These are phyloP conservation scores for Babesia bigemina DNA, from an alignment of 169 alveolate genomes.

Conservation along the genomic window DNA sequence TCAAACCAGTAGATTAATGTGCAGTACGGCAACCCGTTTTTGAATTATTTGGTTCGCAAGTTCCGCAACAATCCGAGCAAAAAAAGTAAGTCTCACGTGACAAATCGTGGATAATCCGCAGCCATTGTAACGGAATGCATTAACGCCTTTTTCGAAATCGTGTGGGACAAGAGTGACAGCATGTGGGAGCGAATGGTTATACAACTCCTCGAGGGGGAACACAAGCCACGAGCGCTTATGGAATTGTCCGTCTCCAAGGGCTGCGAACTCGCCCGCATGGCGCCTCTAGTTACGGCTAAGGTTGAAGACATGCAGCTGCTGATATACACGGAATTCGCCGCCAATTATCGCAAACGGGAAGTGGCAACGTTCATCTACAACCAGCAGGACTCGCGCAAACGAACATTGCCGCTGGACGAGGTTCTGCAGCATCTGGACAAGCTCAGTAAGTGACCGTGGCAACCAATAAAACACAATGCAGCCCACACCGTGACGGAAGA, in stretches of 20 bases:
- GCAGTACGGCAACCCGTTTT: slow-evolving; percentile 59
- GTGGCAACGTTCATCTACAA: slow-evolving; percentile 30
- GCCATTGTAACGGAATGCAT: slow-evolving; percentile 37
- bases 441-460: slow-evolving; percentile 27
- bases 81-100: slow-evolving; percentile 20
- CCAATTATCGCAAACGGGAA: slow-evolving; percentile 30
- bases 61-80: slow-evolving; percentile 43
- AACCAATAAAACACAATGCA: background rate
- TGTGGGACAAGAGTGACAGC: slow-evolving; percentile 65
- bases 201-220: slow-evolving; percentile 32
- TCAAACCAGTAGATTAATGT: background rate
- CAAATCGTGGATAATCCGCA: background rate
- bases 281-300: slow-evolving; percentile 23
- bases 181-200: slow-evolving; percentile 27
- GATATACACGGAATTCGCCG: slow-evolving; percentile 49
- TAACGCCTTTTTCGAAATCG: slow-evolving; percentile 47
- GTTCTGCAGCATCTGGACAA: slow-evolving; percentile 33
- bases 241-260: slow-evolving; percentile 46
- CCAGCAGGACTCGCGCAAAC: slow-evolving; percentile 12
- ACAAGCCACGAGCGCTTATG: slow-evolving; percentile 24
- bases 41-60: slow-evolving; percentile 25
- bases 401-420: slow-evolving; percentile 39
- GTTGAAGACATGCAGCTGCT: slow-evolving; percentile 29
- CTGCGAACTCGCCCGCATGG: slow-evolving; percentile 35
- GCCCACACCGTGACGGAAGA: slow-evolving; percentile 57